Evolutionary conservation across 2,329 filamentous ascomycete species (phyloP), one percentile per base, ranked within the genome.

Genomic region (Uncinocarpus reesii): DNA sequence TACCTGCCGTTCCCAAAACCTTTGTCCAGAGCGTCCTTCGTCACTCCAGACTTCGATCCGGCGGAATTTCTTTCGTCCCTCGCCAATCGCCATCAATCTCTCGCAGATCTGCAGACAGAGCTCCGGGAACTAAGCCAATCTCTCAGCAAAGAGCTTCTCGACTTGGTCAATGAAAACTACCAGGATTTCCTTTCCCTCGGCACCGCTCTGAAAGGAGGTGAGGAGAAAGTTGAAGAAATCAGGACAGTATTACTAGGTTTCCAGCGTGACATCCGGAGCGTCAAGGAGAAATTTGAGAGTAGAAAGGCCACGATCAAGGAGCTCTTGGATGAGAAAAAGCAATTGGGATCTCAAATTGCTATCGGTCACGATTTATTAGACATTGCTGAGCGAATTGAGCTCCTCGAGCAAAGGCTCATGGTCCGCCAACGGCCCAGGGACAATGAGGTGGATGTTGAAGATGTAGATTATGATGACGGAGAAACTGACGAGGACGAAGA

Each of bases 161-260:
- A 95, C 68, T 78, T 98, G 6, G 92, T 98, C 56, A 98, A 98
- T 62, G 78, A 83, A 44, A 94, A 98, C 66, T 96, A 98, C 64
- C 83, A 87, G 41, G 84, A 90, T 49, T 98, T 98, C 58, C 68
- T 98, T 3, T 82, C 81, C 0, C 70, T 98, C 0, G 93, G 92
- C 0, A 80, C 77, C 40, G 85, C 87, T 57, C 70, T 98, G 36
- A 79, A 80, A 47, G 89, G 89, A 2, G 93, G 93, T 6, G 89
- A 94, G 60, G 90, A 95, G 59, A 85, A 83, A 63, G 83, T 95
- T 0, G 89, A 94, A 62, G 87, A 93, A 60, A 83, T 96, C 26
- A 78, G 86, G 36, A 84, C 98, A 0, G 87, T 88, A 0, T 68
- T 98, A 48, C 65, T 96, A 52, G 87, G 87, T 0, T 95, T 98